These are phyloP conservation scores for Rhizopogon vulgaris DNA, from an alignment of 768 basidiomycete species.

Conservation along the genomic window DNA sequence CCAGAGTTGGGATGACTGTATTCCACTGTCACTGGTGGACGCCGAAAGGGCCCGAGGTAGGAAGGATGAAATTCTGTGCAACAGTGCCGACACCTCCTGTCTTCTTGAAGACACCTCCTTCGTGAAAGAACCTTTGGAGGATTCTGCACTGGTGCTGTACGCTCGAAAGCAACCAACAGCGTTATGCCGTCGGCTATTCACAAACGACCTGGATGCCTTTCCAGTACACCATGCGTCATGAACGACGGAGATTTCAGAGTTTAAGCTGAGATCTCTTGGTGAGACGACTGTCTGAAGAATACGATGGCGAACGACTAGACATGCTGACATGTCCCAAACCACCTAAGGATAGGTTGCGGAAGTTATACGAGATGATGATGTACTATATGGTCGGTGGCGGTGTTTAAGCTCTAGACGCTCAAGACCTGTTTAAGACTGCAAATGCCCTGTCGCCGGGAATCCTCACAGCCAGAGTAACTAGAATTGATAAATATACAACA, in stretches of 20 bases:
- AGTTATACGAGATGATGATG: too few species aligned
- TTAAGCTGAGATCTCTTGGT: not conserved
- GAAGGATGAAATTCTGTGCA: slow-evolving; percentile 44
- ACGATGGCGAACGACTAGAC: not conserved
- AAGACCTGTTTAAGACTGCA: too few species aligned
- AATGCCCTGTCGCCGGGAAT: too few species aligned
- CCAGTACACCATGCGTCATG: not conserved
- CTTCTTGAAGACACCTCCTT: slow-evolving; percentile 1
- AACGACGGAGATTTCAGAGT: not conserved
- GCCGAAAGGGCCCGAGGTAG: slow-evolving; percentile 38
- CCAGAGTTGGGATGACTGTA: slow-evolving; percentile 41
- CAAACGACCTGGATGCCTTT: not conserved
- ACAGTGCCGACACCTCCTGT: slow-evolving; percentile 35
- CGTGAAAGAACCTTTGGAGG: not conserved
- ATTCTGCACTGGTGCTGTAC: not conserved
- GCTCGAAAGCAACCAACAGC: not conserved
- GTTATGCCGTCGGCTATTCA: not conserved
- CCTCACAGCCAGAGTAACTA: too few species aligned
- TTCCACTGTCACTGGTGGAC: slow-evolving; percentile 11
- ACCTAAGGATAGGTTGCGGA: not conserved
- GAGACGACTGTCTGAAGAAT: not conserved
- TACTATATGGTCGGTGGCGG: too few species aligned
- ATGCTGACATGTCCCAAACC: not conserved
- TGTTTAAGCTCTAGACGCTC: too few species aligned
- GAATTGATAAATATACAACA: too few species aligned